A percentile compares a stretch with the other conserved stretches of the same genome.
Evolutionary conservation across 768 basidiomycete species (phyloP).

Genomic region (Leccinellum rugosiceps): DNA sequence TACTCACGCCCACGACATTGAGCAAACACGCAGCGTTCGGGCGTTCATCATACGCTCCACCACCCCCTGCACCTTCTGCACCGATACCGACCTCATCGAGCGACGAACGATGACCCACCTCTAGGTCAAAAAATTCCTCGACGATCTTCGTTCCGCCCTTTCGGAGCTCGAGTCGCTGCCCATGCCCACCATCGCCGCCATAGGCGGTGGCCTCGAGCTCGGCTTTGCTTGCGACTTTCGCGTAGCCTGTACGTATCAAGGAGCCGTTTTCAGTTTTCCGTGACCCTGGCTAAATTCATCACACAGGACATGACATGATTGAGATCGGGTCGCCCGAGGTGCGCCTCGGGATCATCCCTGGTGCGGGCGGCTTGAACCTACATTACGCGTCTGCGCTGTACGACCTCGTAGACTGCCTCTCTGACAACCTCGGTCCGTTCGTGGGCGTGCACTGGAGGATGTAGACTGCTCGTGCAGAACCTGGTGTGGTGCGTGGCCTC

Average conservation of each 20-base stretch:
- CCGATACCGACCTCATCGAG: conserved; percentile 88
- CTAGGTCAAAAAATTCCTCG: conserved; percentile 76
- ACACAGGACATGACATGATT: conserved; percentile 57
- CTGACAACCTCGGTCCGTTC: conserved; percentile 37
- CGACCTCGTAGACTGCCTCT: conserved; percentile 38
- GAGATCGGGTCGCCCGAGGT: conserved; percentile 89
- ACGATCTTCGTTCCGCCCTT: conserved; percentile 67
- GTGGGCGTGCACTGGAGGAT: conserved; percentile 57
- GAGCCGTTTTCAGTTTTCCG: background rate
- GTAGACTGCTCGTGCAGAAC: conserved; percentile 44
- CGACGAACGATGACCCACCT: conserved; percentile 72
- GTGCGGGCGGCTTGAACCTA: conserved; percentile 64
- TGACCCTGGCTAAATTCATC: background rate
- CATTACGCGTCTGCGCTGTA: conserved; percentile 44
- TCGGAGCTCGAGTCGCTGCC: conserved; percentile 76
- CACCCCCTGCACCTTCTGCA: conserved; percentile 77
- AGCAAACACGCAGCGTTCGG: conserved; percentile 50
- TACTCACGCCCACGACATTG: background rate
- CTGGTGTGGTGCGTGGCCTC: conserved; percentile 49
- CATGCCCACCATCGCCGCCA: conserved; percentile 88
- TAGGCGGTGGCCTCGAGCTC: conserved; percentile 91
- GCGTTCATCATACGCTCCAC: conserved; percentile 83
- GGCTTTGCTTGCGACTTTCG: conserved; percentile 87
- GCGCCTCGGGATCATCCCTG: conserved; percentile 79
- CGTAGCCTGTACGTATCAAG: conserved; percentile 62